Base-by-base conservation (phyloP, 2,329 filamentous ascomycete genomes). In the Aureobasidium sp. region DNA sequence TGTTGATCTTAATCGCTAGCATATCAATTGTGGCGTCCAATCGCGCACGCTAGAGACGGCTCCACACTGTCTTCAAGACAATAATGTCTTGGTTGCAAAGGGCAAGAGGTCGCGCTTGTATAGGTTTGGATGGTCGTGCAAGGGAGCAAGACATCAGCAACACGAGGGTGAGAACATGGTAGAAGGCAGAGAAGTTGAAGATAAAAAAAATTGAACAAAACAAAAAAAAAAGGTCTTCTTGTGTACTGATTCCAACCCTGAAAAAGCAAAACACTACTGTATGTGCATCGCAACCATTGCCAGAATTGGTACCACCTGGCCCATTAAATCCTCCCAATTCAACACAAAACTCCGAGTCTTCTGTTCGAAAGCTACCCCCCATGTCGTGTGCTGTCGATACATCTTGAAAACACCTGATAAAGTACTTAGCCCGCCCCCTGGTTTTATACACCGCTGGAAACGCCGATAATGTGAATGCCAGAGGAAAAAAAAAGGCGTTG, bases 321-420 rank as follows among this genome's bases (percentile, higher is more conserved):
- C 25, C 10, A 31, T 57, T 45, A 43, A 23, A 5, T 31, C 29
- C 23, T 19, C 33, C 21, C 31, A 25, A 29, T 29, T 25, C 4
- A 19, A 43, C 17, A 13, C 8, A 25, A 10, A 27, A 57, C 53
- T 45, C 53, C 53, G 8, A 25, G 21, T 57, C 23, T 35, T 25
- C 53, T 37, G 11, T 45, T 25, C 19, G 29, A 46, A 29, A 13
- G 23, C 11, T 9, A 46, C 15, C 27, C 31, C 15, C 43, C 43
- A 27, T 31, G 25, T 55, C 38, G 38, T 55, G 38, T 55, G 38
- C 51, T 55, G 51, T 55, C 38, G 51, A 55, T 55, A 43, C 37
- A 29, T 53, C 25, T 55, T 43, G 25, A 17, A 55, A 55, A 55
- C 51, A 25, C 51, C 51, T 17, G 13, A 55, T 43, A 21, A 42